Conservation (phyloP, 495 filamentous ascomycete species). For the Hypoxylon lienhwacheense region DNA sequence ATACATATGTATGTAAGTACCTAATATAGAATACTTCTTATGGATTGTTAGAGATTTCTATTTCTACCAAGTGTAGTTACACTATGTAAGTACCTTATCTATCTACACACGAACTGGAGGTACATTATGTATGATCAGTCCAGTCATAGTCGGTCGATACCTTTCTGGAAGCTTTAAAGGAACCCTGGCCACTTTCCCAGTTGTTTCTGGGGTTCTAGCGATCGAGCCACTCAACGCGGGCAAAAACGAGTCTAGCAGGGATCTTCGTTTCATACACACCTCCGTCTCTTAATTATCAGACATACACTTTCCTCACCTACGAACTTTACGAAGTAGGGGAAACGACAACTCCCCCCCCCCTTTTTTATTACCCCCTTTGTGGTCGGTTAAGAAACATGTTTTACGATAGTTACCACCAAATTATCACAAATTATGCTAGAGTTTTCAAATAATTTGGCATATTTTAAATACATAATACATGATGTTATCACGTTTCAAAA, state of each 20-base stretch:
- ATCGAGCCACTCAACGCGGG: conserved; percentile 28
- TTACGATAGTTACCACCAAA: neutral
- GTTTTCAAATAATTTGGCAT: no score
- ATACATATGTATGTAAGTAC: no score
- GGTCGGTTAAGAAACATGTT: conserved; percentile 6
- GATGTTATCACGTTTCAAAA: no score
- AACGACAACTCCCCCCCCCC: conserved; percentile 12
- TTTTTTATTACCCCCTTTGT: conserved; percentile 20
- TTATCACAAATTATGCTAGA: neutral
- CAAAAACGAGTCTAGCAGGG: conserved; percentile 17
- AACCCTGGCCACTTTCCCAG: no score
- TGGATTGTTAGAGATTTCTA: no score
- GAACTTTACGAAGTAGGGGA: conserved; percentile 3
- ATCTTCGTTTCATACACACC: conserved; percentile 5
- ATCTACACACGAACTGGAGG: conserved; percentile 6
- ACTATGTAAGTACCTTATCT: neutral
- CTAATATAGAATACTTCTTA: no score
- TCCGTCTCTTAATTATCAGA: neutral
- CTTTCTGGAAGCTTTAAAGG: conserved; percentile 36
- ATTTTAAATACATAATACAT: no score
- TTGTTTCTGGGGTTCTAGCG: conserved; percentile 25
- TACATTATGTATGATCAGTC: conserved; percentile 8
- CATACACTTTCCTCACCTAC: conserved; percentile 14
- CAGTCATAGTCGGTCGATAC: conserved; percentile 18
- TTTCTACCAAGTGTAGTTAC: neutral